Base-by-base conservation (phyloP, 805 yeast species). In the Saturnispora silvae region DNA sequence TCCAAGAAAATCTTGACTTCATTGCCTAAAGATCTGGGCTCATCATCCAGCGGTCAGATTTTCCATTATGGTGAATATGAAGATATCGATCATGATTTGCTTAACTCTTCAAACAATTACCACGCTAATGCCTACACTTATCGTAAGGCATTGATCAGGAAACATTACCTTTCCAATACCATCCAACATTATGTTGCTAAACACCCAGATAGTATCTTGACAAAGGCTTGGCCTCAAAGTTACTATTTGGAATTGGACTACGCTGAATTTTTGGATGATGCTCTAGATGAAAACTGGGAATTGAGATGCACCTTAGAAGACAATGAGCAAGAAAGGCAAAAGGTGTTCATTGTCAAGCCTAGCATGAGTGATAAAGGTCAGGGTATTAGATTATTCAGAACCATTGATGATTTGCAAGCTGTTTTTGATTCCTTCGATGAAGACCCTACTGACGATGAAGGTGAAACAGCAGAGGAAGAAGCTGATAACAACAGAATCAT, bases 341-440 rank as follows among this genome's bases (percentile, higher is more conserved):
- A 22, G 14, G 72, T 79, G 33, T 89, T 94, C 87, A 92, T 92
- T 27, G 66, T 92, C 54, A 92, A 92, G 54, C 98, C 98, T 13
- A 77, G 95, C 45, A 86, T 92, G 96, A 81, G 94, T 51, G 98
- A 92, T 53, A 79, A 89, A 53, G 98, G 95, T 9, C 96, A 92
- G 54, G 98, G 98, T 0, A 89, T 92, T 34, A 63, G 95, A 28
- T 59, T 92, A 0, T 92, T 92, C 61, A 68, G 67, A 38, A 77
- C 86, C 0, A 65, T 84, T 25, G 83, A 77, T 7, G 92, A 86
- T 49, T 63, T 92, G 34, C 96, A 87, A 56, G 68, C 59, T 3
- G 77, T 89, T 4, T 89, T 92, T 56, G 82, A 92, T 49, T 75
- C 80, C 3, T 86, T 85, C 56, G 96, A 87, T 48, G 89, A 77